Evolutionary conservation across 1,139 yeast genomes (phyloP), one percentile per base, ranked within the genome.

Genomic region (Zygotorulaspora mrakii): DNA sequence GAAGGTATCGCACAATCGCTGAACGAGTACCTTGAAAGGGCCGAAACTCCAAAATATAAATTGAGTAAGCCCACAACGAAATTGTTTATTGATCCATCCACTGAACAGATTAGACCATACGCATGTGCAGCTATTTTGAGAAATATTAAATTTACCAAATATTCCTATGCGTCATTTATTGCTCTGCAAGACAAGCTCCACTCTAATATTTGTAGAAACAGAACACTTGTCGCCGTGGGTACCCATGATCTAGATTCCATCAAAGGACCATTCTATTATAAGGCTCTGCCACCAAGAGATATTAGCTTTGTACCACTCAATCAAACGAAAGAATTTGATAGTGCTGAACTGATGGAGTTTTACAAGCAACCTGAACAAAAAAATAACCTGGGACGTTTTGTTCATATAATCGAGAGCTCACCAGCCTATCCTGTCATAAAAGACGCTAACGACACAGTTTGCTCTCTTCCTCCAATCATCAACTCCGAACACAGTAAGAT

Each of bases 1-100:
- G 99, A 94, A 67, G 99, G 99, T 60, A 89, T 94, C 65, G 87
- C 96, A 1, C 94, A 88, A 61, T 94, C 97, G 1, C 72, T 94
- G 61, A 88, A 88, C 59, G 94, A 88, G 62, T 94, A 86, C 62
- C 73, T 89, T 56, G 95, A 94, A 26, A 77, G 76, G 47, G 61
- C 66, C 9, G 62, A 68, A 40, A 70, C 83, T 29, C 96, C 98
- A 38, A 65, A 67, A 23, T 91, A 76, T 71, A 77, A 69, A 43
- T 70, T 84, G 45, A 69, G 73, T 24, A 68, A 68, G 40, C 91
- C 95, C 44, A 70, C 74, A 45, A 71, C 76, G 37, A 70, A 80
- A 31, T 70, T 89, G 60, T 80, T 87, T 39, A 80, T 91, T 49
- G 82, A 86, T 52, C 76, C 79, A 53, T 79, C 87, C 28, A 82